Percentiles rank a stretch among this genome's conserved stretches.
Evolutionary conservation across 2,329 filamentous ascomycete genomes (phyloP).

Genomic region (Diaporthe batatas): DNA sequence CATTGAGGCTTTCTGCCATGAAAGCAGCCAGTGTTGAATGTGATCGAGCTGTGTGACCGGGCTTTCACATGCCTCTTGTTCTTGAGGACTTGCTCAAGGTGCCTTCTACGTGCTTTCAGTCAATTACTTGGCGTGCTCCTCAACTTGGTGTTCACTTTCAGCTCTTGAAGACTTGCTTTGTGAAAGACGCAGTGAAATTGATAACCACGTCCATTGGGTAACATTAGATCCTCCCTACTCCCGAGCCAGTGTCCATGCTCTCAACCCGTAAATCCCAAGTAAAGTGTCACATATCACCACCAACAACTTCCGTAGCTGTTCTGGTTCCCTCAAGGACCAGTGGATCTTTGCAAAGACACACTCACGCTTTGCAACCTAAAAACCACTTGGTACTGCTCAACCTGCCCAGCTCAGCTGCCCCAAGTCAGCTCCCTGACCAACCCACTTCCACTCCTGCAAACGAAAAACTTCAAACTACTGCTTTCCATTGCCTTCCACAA

Average conservation of each 20-base stretch:
- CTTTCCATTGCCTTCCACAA: neutral
- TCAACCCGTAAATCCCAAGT: neutral
- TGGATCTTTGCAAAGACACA: neutral
- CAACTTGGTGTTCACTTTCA: too few species aligned
- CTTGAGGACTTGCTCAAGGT: neutral
- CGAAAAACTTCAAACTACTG: neutral
- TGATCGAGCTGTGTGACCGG: neutral
- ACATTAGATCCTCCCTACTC: neutral
- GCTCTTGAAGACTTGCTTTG: neutral
- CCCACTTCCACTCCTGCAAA: neutral
- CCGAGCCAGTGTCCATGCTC: too few species aligned
- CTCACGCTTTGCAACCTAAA: neutral
- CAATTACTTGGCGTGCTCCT: neutral
- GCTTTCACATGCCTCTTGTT: neutral
- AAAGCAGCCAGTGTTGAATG: accelerated
- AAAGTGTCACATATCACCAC: too few species aligned
- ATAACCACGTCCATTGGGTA: neutral
- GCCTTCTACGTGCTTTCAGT: neutral
- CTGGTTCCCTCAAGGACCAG: neutral
- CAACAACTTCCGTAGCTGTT: neutral
- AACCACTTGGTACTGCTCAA: neutral
- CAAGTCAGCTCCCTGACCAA: too few species aligned
- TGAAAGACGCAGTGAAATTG: too few species aligned
- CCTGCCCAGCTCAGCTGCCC: neutral
- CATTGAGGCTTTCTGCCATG: neutral